Evolutionary conservation across 495 filamentous ascomycete species (phyloP), one percentile per base, ranked within the genome.

Genomic region (Penicillium bovifimosum): DNA sequence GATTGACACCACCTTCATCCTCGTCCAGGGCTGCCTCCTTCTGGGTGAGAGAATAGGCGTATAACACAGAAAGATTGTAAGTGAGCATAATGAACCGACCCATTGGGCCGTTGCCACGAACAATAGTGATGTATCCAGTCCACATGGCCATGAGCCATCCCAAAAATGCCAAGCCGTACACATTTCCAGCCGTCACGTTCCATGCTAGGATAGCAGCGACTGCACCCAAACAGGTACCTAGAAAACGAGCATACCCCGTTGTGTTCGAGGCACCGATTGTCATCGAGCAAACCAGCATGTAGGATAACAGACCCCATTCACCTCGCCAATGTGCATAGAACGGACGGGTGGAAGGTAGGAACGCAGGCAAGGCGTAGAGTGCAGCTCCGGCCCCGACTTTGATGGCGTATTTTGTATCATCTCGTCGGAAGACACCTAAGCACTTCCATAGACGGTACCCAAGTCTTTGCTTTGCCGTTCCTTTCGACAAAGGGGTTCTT

Each of bases 211-310:
- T 78, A 0, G 91, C 87, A 58, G 84, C 84, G 6, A 80, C 56
- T 11, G 89, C 91, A 16, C 93, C 93, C 18, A 96, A 71, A 50
- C 87, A 78, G 6, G 91, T 97, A 46, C 93, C 93, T n/a, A 87
- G 69, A 58, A 96, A 93, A 53, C 93, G 84, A 47, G 89, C 78
- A 69, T 78, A 82, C 4, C 90, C 90, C 5, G 92, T 95, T 16
- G 91, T 95, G 60, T 97, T 98, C 11, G 90, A 88, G 16, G 92
- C 88, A 9, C 93, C 93, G 35, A 96, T 90, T 0, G 92, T 97
- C 92, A 96, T 96, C 6, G 88, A 87, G 66, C 92, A 96, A 14
- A 98, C 93, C 47, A 97, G 80, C 93, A 98, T 98, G 72, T 96
- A 98, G 0, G 92, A 96, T 33, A 97, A 66, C 1, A 97, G 75